Evolutionary conservation across 1,139 yeast species (phyloP), one percentile per base, ranked within the genome.

Genomic region (Hemisphaericaspora xylanilytica): DNA sequence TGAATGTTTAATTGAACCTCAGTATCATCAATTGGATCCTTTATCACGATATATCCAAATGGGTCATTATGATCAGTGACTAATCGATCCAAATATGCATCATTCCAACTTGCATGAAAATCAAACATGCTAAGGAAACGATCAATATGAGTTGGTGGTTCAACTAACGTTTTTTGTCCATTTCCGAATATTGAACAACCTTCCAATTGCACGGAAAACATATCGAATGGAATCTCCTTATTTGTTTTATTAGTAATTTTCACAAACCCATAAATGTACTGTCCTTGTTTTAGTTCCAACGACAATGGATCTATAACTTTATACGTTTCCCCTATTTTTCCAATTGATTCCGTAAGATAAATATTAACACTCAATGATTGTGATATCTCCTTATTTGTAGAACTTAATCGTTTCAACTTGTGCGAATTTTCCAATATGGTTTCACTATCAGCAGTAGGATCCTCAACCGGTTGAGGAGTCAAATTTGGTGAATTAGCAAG

Each of bases 61-160:
- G 68, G 68, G 41, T 62, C 51, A 39, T 58, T 49, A 38, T 58
- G 49, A 25, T 63, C 70, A 1, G 63, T 50, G 3, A 51, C 45
- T 15, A 59, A 50, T 24, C 67, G 42, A 43, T 66, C 70, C 22
- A 65, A 52, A 37, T 48, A 52, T 0, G 62, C 72, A 41, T 67
- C 73, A 40, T 63, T 65, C 71, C 72, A 68, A 28, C 67, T 63
- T 4, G 73, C 74, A 41, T 59, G 60, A 48, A 66, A 67, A 47
- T 67, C 73, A 45, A 67, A 66, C 73, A 67, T 66, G 36, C 59
- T 63, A 16, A 67, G 51, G 41, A 67, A 65, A 36, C 47, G 36
- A 14, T 35, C 37, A 15, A 46, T 42, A 21, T 42, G 41, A 5
- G 40, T 28, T 2, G 48, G 45, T 17, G 40, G 46, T 32, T 44